These are phyloP conservation scores for Phaeosphaeria sp. DNA, from an alignment of 2,329 filamentous ascomycete species.

Conservation along the genomic window DNA sequence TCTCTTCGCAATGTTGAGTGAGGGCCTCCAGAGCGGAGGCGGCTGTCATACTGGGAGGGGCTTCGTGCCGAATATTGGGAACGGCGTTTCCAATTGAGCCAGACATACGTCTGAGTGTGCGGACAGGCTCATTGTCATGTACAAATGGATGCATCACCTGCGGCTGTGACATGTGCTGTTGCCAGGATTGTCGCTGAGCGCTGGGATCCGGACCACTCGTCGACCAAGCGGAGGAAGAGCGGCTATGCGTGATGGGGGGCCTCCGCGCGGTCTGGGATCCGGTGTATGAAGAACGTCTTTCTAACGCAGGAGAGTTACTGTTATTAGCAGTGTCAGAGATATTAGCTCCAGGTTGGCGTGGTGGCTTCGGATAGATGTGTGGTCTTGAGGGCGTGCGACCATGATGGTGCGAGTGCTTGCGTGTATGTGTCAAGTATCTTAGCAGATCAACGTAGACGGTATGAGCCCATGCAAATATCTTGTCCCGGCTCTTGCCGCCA, in stretches of 20 bases:
- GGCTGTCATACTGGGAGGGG: constrained; percentile 44
- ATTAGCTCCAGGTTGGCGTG: constrained; percentile 61
- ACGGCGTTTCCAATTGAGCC: constrained; percentile 40
- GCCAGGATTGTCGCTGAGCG: constrained; percentile 34
- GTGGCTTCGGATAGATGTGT: constrained; percentile 67
- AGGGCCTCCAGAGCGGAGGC: constrained; percentile 47
- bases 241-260: constrained; percentile 32
- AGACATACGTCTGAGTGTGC: constrained; percentile 42
- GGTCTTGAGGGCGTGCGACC: constrained; percentile 57
- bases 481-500: constrained; percentile 53
- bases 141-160: constrained; percentile 26
- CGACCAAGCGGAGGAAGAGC: constrained; percentile 41
- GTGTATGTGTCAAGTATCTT: constrained; percentile 55
- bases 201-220: constrained; percentile 19
- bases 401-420: constrained; percentile 51
- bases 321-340: constrained; percentile 48
- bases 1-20: constrained; percentile 48
- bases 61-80: constrained; percentile 33
- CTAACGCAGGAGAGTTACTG: constrained; percentile 37
- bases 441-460: constrained; percentile 58
- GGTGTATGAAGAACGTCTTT: constrained; percentile 39
- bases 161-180: constrained; percentile 33
- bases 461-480: constrained; percentile 54
- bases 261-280: constrained; percentile 28
- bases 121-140: constrained; percentile 34